A percentile compares a stretch with the other conserved stretches of the same genome.
phyloP scores from a whole-genome alignment of 108 stramenopile genomes.

The Fragilaria radians region DNA sequence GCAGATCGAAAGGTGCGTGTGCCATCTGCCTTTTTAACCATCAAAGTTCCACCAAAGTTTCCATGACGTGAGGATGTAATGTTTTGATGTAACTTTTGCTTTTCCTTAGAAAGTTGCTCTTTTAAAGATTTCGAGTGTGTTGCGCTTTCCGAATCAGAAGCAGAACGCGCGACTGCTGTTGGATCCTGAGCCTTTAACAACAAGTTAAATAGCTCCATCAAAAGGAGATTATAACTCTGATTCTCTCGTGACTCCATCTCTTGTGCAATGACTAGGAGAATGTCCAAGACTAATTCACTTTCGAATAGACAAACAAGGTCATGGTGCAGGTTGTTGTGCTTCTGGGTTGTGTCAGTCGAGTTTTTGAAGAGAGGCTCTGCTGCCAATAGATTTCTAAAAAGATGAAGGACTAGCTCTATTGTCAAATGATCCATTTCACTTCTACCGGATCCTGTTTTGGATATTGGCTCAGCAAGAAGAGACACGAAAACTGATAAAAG shows the following conservation, averaged over 20 bases:
- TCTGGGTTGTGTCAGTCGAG: conserved; percentile 27
- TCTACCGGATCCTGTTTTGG: conserved; percentile 44
- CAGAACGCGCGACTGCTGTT: conserved; percentile 23
- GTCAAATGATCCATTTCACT: conserved; percentile 72
- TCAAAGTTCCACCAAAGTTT: conserved; percentile 79
- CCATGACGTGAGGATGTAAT: conserved; percentile 57
- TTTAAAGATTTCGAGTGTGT: conserved; percentile 1
- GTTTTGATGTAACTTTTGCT: conserved; percentile 17
- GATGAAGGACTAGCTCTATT: conserved; percentile 82
- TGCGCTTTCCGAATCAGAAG: background rate
- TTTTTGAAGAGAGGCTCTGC: conserved; percentile 45
- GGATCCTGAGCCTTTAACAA: conserved; percentile 60
- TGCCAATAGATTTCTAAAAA: conserved; percentile 72
- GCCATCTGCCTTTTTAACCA: conserved; percentile 34
- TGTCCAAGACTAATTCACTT: conserved; percentile 76
- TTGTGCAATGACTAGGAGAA: conserved; percentile 65
- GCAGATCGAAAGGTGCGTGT: conserved; percentile 41
- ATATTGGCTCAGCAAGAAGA: conserved; percentile 72
- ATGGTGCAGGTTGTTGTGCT: conserved; percentile 44
- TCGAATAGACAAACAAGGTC: conserved; percentile 66
- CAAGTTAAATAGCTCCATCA: conserved; percentile 81
- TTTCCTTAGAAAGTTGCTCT: conserved; percentile 36
- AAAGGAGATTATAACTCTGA: conserved; percentile 71
- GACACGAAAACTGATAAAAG: conserved; percentile 76
- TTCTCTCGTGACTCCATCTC: conserved; percentile 76